Conservation (phyloP, 169 alveolate species). For the Amoebophrya sp. region DNA sequence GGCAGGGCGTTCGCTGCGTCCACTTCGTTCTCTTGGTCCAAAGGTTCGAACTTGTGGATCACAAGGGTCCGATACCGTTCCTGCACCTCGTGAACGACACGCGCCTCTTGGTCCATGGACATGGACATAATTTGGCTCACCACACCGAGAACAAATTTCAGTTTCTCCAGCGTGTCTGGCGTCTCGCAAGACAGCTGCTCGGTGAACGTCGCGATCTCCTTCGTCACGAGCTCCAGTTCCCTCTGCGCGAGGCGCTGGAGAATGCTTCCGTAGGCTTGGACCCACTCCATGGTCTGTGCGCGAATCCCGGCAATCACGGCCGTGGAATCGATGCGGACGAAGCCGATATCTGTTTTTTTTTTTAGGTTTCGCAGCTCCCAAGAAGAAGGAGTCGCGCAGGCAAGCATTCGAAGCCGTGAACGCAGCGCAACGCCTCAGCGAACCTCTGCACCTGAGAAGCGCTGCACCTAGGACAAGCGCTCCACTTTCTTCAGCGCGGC, state of each 20-base stretch:
- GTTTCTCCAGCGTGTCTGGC: conserved; percentile 71
- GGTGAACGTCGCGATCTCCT: conserved; percentile 45
- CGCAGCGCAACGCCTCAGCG: too few species aligned
- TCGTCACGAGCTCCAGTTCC: conserved; percentile 31
- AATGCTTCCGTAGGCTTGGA: conserved; percentile 52
- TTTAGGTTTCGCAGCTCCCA: conserved; percentile 35
- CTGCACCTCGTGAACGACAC: conserved; percentile 66
- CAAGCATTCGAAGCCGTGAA: too few species aligned
- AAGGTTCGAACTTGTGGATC: conserved; percentile 63
- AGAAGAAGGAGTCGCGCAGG: too few species aligned
- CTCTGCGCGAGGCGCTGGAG: conserved; percentile 48
- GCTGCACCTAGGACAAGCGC: too few species aligned
- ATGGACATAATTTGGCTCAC: conserved; percentile 69
- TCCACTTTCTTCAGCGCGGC: too few species aligned
- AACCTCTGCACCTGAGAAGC: too few species aligned
- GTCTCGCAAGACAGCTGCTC: conserved; percentile 39
- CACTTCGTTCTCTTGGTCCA: conserved; percentile 57
- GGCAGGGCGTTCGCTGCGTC: conserved; percentile 60
- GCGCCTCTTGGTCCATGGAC: conserved; percentile 80
- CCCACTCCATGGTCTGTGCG: conserved; percentile 54
- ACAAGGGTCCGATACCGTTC: conserved; percentile 80
- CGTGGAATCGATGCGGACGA: conserved; percentile 56
- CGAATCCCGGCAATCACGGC: conserved; percentile 53
- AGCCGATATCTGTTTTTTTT: conserved; percentile 55
- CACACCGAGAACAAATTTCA: conserved; percentile 63